A percentile compares a stretch with the other conserved stretches of the same genome.
Conservation (phyloP, 2,329 filamentous ascomycete species). For the Microdochium nivale region DNA sequence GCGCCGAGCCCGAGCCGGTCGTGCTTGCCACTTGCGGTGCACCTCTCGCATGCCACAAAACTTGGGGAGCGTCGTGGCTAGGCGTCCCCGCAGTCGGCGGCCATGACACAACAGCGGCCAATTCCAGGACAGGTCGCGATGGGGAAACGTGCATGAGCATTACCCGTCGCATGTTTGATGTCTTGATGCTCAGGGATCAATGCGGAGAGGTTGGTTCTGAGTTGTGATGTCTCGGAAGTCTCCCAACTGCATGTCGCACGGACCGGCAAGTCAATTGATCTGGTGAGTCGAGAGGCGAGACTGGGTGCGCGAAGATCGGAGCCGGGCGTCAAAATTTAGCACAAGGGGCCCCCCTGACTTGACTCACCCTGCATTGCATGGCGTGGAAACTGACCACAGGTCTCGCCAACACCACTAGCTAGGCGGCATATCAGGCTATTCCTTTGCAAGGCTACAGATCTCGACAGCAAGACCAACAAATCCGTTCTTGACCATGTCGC, state of each 20-base stretch:
- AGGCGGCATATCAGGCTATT: neutral
- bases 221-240: neutral
- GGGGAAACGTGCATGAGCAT: neutral
- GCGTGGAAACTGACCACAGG: neutral
- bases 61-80: neutral
- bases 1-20: too few species aligned
- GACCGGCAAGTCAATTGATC: too few species aligned
- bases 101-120: neutral
- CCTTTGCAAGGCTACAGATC: neutral
- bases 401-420: neutral
- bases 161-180: neutral
- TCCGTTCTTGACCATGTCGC: constrained; percentile 57
- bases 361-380: neutral
- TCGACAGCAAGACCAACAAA: neutral
- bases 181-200: neutral
- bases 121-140: neutral
- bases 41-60: neutral
- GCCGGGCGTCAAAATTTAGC: neutral
- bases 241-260: neutral
- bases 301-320: neutral
- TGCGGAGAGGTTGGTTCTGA: neutral
- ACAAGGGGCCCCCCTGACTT: neutral
- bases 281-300: neutral
- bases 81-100: neutral
- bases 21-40: too few species aligned